Evolutionary conservation across 2,329 filamentous ascomycete genomes (phyloP), one percentile per base, ranked within the genome.

Genomic region (Arthrobotrys entomopaga): DNA sequence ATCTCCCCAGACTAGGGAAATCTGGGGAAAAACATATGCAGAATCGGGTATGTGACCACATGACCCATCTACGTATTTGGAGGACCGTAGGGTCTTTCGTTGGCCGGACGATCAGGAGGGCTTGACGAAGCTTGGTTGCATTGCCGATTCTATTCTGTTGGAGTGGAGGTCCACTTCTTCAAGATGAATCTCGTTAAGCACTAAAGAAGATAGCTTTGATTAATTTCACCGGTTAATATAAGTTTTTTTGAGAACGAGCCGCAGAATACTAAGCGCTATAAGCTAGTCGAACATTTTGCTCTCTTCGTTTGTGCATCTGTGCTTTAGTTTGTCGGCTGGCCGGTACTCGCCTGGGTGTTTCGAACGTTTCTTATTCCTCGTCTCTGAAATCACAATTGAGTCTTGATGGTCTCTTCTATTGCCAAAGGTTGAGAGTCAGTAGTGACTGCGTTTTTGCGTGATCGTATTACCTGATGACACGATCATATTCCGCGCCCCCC

Each of bases 401-500:
- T 42, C 42, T 57, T 57, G 10, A 5, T 54, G 40, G 19, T 43
- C 3, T 13, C 46, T 22, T 57, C 5, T 19, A 10, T 10, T 6
- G 19, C 5, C 29, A 34, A 26, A 34, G 29, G 6, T 10, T 34
- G 6, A 34, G 29, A 34, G 29, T 6, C 29, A 34, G 5, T 34
- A 5, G 29, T 34, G 29, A 34, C 29, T 34, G 29, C 29, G 29
- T 13, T 48, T 15, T 67, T 54, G 64, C 56, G 54, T 54, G 48
- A 67, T 67, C n/a, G 64, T 11, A 67, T 67, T 67, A 67, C 64
- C 54, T 67, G 64, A 67, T 67, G 20, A 53, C 48, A 53, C 16
- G 48, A 53, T 43, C 29, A 60, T 38, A 42, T 15, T 43, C 15
- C n/a, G n/a, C n/a, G n/a, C 0, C 13, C 20, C 13, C 24, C 20